Percentiles rank a stretch among this genome's conserved stretches.
phyloP scores from a whole-genome alignment of 768 basidiomycete species.

The Boletus fagicola region DNA sequence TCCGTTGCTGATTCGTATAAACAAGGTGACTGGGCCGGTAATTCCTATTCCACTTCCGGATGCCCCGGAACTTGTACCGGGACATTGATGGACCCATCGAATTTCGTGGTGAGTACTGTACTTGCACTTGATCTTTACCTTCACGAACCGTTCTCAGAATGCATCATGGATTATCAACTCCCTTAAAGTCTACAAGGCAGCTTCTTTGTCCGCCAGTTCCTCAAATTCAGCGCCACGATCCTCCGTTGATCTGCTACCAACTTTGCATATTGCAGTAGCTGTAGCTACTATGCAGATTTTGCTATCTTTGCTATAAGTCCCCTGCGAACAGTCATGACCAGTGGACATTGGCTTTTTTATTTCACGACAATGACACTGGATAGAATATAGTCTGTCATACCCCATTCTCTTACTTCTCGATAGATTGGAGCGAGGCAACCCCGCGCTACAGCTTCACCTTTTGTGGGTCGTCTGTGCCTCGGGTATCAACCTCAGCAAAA shows the following conservation, averaged over 20 bases:
- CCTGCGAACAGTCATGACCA: not conserved
- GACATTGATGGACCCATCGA: slow-evolving; percentile 61
- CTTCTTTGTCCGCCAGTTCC: slow-evolving; percentile 41
- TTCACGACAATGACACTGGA: slow-evolving; percentile 10
- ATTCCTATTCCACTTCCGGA: slow-evolving; percentile 68
- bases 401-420: not conserved
- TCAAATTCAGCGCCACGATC: slow-evolving; percentile 16
- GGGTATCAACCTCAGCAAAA: slow-evolving; percentile 54
- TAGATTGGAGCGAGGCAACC: slow-evolving; percentile 34
- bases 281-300: slow-evolving; percentile 14
- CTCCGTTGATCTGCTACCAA: slow-evolving; percentile 4
- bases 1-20: slow-evolving; percentile 10
- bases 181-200: slow-evolving; percentile 70
- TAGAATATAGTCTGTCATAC: slow-evolving; percentile 7
- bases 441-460: slow-evolving; percentile 39
- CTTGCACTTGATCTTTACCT: not conserved
- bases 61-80: slow-evolving; percentile 74
- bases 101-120: slow-evolving; percentile 60
- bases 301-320: slow-evolving; percentile 17
- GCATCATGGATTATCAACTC: slow-evolving; percentile 80
- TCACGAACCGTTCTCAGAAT: slow-evolving; percentile 45
- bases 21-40: slow-evolving; percentile 81
- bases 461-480: not conserved
- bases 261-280: slow-evolving; percentile 11
- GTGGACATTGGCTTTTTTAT: slow-evolving; percentile 10